A percentile compares a stretch with the other conserved stretches of the same genome.
These are phyloP conservation scores for Basipetospora sp. DNA, from an alignment of 2,329 filamentous ascomycete species.

Conservation along the genomic window DNA sequence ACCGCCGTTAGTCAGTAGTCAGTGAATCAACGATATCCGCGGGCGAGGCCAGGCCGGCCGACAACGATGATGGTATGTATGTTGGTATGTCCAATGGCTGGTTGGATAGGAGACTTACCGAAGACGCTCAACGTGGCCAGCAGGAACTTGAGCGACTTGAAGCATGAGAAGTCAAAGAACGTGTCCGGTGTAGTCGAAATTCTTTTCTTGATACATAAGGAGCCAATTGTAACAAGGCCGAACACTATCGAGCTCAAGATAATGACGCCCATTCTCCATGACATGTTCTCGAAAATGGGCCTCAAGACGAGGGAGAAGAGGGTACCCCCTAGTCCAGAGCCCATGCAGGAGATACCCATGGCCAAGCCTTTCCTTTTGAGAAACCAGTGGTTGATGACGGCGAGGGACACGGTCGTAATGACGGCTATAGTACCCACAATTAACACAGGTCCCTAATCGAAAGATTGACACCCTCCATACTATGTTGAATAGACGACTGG, in stretches of 20 bases:
- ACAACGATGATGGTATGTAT: too few relatives aligned
- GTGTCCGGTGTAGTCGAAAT: constrained; percentile 17
- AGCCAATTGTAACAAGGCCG: constrained; percentile 35
- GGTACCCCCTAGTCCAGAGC: constrained; percentile 56
- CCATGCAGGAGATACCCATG: constrained; percentile 61
- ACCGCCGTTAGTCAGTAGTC: background rate
- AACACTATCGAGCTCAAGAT: constrained; percentile 35
- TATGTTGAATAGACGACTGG: constrained; percentile 35
- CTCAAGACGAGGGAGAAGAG: constrained; percentile 39
- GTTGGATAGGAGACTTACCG: constrained; percentile 9
- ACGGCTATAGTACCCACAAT: constrained; percentile 29
- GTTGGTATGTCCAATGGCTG: too few relatives aligned
- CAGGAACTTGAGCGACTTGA: constrained; percentile 13
- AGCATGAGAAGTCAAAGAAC: constrained; percentile 9
- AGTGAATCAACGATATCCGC: too few relatives aligned
- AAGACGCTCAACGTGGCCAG: constrained; percentile 15
- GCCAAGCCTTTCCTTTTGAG: constrained; percentile 56
- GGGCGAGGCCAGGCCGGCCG: too few relatives aligned
- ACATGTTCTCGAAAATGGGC: constrained; percentile 28
- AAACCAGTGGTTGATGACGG: constrained; percentile 68
- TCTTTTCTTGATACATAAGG: constrained; percentile 58
- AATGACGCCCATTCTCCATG: constrained; percentile 34
- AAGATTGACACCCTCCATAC: too few relatives aligned
- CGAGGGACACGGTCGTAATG: constrained; percentile 63
- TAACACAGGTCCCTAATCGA: too few relatives aligned